phyloP scores from a whole-genome alignment of 2,329 filamentous ascomycete genomes.

The Fusarium sp. region DNA sequence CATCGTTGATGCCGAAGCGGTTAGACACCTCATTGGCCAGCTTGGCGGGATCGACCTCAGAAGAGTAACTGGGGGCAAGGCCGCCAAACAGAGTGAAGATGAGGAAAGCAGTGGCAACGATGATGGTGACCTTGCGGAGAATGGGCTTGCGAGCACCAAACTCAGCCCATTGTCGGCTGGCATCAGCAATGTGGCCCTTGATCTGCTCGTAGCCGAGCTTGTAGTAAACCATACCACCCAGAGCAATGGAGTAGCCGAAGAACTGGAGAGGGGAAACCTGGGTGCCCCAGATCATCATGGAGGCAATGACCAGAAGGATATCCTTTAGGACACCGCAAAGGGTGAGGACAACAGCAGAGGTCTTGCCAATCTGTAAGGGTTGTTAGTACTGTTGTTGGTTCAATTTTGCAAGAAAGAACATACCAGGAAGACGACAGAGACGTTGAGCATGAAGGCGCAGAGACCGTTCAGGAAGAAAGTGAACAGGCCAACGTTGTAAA shows the following conservation, averaged over 20 bases:
- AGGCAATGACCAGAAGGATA: conserved; percentile 83
- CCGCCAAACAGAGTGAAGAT: conserved; percentile 79
- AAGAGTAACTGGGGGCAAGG: conserved; percentile 71
- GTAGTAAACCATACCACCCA: conserved; percentile 83
- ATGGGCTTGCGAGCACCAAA: conserved; percentile 83
- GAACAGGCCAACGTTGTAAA: conserved; percentile 79
- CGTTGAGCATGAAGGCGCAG: conserved; percentile 84
- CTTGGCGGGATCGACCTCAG: conserved; percentile 66
- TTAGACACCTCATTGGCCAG: conserved; percentile 63
- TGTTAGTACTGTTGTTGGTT: conserved; percentile 44
- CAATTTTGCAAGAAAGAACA: conserved; percentile 50
- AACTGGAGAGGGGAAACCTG: conserved; percentile 81
- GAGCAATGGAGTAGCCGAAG: conserved; percentile 86
- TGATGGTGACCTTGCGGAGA: conserved; percentile 81
- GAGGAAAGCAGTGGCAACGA: conserved; percentile 71
- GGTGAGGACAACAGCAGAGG: conserved; percentile 86
- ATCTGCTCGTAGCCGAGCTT: conserved; percentile 87
- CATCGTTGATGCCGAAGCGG: conserved; percentile 60
- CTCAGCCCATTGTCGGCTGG: conserved; percentile 84
- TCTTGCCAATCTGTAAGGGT: conserved; percentile 82
- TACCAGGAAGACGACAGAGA: conserved; percentile 89
- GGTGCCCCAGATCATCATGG: conserved; percentile 85
- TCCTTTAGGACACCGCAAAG: conserved; percentile 91
- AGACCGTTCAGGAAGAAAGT: conserved; percentile 82
- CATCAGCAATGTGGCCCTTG: conserved; percentile 81